Evolutionary conservation across 257 asterid species (phyloP), one percentile per base, ranked within the genome.

Genomic region (Plantago ovata): DNA sequence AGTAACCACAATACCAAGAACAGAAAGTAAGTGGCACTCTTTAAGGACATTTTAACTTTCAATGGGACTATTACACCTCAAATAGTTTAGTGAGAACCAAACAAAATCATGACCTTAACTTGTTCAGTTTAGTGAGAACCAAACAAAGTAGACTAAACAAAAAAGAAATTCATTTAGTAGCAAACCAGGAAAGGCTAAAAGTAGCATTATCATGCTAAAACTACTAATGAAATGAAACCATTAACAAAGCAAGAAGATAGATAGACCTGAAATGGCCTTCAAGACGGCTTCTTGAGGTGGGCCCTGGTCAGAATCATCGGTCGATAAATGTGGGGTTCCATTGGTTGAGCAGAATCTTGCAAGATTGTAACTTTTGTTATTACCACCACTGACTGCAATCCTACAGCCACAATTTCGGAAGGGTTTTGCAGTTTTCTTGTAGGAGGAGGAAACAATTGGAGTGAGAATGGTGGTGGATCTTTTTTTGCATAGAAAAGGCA

Each of bases 231-330:
- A 39, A 18, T 6, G 24, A 42, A 43, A 19, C 49, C 50, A 19
- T 58, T 13, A 38, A 32, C 42, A 21, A n/a, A n/a, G n/a, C n/a
- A n/a, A n/a, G n/a, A n/a, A n/a, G n/a, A n/a, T n/a, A n/a, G n/a
- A n/a, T n/a, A 10, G 15, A 82, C 98, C 96, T 76, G 96, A 85
- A 73, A 91, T 91, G 47, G 96, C 98, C 80, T 87, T 91, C 62
- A 91, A 72, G 67, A 91, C 92, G 67, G 88, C 98, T 82, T 87
- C 94, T 58, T 91, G 98, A 58, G 98, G 96, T 10, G 95, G 98
- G 12, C 72, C 85, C 63, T 72, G 95, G 45, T 82, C 95, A n/a
- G 77, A 61, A 69, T 81, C 94, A 53, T 79, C 87, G 52, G 47
- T 20, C 10, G 84, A 74, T 11, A 84, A 32, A 63, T 79, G 67